These are phyloP conservation scores for Fragilaria radians DNA, from an alignment of 108 stramenopile genomes.

Conservation along the genomic window DNA sequence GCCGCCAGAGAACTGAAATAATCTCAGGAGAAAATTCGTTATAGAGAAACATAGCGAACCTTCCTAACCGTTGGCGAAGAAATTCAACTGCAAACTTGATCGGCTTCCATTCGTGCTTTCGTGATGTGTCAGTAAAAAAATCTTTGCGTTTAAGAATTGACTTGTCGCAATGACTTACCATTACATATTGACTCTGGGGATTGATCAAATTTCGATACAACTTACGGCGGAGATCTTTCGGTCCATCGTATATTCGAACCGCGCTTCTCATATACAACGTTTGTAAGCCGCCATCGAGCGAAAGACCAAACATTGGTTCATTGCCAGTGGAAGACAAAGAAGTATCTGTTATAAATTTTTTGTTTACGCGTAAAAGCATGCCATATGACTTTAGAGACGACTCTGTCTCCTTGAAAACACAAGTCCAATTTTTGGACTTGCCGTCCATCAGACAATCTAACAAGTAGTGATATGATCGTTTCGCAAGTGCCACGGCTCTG, in stretches of 20 bases:
- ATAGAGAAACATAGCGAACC: conserved; percentile 73
- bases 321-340: conserved; percentile 61
- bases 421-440: conserved; percentile 33
- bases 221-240: conserved; percentile 57
- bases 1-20: conserved; percentile 75
- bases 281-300: conserved; percentile 10
- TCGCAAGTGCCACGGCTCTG: conserved; percentile 57
- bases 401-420: conserved; percentile 63
- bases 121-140: too few relatives aligned
- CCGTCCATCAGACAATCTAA: conserved; percentile 26
- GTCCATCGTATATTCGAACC: conserved; percentile 38
- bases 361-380: conserved; percentile 62
- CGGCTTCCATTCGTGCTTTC: conserved; percentile 63
- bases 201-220: conserved; percentile 58
- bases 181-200: not conserved
- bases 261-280: conserved; percentile 58
- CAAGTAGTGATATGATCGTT: conserved; percentile 58
- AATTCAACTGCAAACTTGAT: conserved; percentile 40
- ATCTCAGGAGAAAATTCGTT: conserved; percentile 73
- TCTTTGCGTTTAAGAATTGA: too few relatives aligned
- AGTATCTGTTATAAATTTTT: conserved; percentile 44
- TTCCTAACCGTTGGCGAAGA: conserved; percentile 49
- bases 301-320: conserved; percentile 7
- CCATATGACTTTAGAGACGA: conserved; percentile 68
- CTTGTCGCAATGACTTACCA: too few relatives aligned